Evolutionary conservation across 805 yeast species (phyloP).

Genomic region (Wickerhamomyces subpelliculosus): DNA sequence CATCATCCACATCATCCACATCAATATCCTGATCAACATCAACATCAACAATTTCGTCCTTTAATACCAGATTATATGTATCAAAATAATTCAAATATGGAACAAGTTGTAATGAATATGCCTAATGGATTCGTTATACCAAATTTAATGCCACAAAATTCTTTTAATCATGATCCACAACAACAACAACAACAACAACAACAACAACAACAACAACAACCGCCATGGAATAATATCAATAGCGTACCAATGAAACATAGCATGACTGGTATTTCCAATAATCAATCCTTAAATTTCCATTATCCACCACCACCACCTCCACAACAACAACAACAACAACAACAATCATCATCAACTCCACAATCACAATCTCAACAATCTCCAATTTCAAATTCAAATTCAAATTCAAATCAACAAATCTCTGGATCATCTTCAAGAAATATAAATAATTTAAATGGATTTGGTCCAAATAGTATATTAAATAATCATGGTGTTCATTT

Average conservation of each 20-base stretch:
- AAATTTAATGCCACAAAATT: background rate
- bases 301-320: slow-evolving; percentile 1
- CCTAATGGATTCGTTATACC: background rate
- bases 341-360: slow-evolving; percentile 5
- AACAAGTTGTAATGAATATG: background rate
- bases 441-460: background rate
- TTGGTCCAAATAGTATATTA: background rate
- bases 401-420: too few species aligned
- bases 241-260: slow-evolving; percentile 1
- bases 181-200: background rate
- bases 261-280: background rate
- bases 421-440: too few species aligned
- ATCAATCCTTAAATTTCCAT: slow-evolving; percentile 1
- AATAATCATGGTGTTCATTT: background rate
- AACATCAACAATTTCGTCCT: background rate
- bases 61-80: background rate
- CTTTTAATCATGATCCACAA: background rate
- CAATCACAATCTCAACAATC: slow-evolving; percentile 3
- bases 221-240: background rate
- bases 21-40: background rate
- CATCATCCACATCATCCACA: slow-evolving; percentile 1
- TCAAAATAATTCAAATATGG: background rate
- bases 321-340: slow-evolving; percentile 3
- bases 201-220: background rate
- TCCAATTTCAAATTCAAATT: background rate